Evolutionary conservation across 345 rosid genomes (phyloP), one percentile per base, ranked within the genome.

Genomic region (Corchorus olitorius): DNA sequence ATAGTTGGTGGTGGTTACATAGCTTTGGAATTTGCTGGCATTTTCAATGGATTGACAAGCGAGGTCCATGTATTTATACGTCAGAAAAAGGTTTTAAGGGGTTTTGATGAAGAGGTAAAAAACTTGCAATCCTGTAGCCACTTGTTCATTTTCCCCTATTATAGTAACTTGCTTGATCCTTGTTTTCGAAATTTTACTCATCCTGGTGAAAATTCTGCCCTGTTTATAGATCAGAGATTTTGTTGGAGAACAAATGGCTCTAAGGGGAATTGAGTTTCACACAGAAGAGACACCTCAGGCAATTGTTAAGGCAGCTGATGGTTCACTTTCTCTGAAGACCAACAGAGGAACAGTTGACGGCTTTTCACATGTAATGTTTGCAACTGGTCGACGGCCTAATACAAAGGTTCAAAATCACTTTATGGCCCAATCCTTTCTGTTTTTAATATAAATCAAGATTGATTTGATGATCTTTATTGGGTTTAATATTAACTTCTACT

Each of bases 341-440:
- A 90, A 70, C 86, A 91, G 87, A 84, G 99, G 97, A 83, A 92
- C 96, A 43, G 56, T 87, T 69, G 93, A 90, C 15, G 98, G 98
- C 39, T 92, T 93, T 84, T 95, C 99, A 3, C 99, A 95, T 81
- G 65, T 95, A 34, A 95, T 95, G 98, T 95, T 95, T 88, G 99
- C 99, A 61, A 95, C 98, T 60, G 99, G 99, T 74, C 96, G 99
- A 46, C 86, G 86, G 81, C 91, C 99, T 27, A 93, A 89, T 67
- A 95, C 98, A 11, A 92, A 89, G 99, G 99, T 95, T 84, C 67
- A 79, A 4, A 52, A 4, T 59, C 64, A 8, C 45, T 73, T 20
- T 64, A 3, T 61, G 19, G 33, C 66, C 43, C 5, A 34, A 15
- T 82, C 76, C 22, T 55, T 37, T 75, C 4, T 69, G 4, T 19